Base-by-base conservation (phyloP, 805 yeast species). In the Monosporozyma aerobia region DNA sequence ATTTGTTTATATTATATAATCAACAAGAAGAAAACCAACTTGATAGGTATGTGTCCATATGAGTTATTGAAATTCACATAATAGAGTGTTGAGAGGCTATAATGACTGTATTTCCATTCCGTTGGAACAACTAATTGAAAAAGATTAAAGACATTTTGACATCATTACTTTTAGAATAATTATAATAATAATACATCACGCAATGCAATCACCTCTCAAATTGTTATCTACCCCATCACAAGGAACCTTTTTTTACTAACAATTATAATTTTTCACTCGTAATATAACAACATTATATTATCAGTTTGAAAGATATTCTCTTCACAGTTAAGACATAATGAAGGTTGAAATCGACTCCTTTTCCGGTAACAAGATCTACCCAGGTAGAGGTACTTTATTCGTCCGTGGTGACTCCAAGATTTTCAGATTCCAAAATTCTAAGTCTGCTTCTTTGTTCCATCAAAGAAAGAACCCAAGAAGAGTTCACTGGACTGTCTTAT, bases 391-490 rank as follows among this genome's bases (percentile, higher is more conserved):
- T 80, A 89, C 95, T 75, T 85, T 94, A 77, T 94, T 88, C 75
- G 90, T 94, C 78, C 90, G 99, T 81, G 98, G 98, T 72, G 99
- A 94, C 89, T 90, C 98, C 74, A 94, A 94, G 85, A 78, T 90
- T 73, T 94, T 94, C 96, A 90, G 99, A 85, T 94, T 94, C 94
- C 95, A 87, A 77, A 83, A 87, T 77, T 87, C 97, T 68, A 94
- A 94, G 81, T 83, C 95, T 73, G 92, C 96, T 71, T 90, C 98
- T 74, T 85, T 94, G 73, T 94, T 94, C 94, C 83, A 85, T 74
- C 99, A 94, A 83, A 90, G 97, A 86, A 94, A 94, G 95, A 94
- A 94, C 90, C 99, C 99, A 81, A 90, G 99, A 85, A 87, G 97
- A 85, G 84, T 94, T 75, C 84, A 98, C 63, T 94, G 99, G 99